phyloP scores from a whole-genome alignment of 177 flowering plant species.

The Vitis hybrid region DNA sequence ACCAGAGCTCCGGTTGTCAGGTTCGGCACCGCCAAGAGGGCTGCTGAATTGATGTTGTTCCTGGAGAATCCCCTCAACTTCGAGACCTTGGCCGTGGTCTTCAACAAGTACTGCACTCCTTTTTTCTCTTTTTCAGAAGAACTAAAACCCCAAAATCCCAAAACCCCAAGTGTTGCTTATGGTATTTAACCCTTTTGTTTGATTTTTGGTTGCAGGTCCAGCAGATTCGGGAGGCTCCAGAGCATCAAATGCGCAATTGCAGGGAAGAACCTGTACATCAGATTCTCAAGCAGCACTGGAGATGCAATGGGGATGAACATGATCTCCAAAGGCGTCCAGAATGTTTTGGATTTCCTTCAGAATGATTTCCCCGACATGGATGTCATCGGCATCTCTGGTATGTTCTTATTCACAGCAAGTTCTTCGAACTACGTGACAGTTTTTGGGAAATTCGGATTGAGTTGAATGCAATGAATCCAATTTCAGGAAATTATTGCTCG shows the following conservation, averaged over 20 bases:
- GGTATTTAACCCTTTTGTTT: not conserved
- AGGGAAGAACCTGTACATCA: constrained; percentile 57
- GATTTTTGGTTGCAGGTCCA: constrained; percentile 29
- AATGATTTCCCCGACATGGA: constrained; percentile 67
- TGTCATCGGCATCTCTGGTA: constrained; percentile 61
- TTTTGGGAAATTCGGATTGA: no score
- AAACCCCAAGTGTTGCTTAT: not conserved
- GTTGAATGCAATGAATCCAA: no score
- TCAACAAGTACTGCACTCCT: constrained; percentile 30
- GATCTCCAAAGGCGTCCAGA: constrained; percentile 66
- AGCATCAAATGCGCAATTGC: constrained; percentile 50
- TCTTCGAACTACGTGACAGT: no score
- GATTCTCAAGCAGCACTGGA: constrained; percentile 61
- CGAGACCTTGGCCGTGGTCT: constrained; percentile 35
- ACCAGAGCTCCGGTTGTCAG: constrained; percentile 63
- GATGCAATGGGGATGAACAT: constrained; percentile 81
- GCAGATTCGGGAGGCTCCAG: constrained; percentile 58
- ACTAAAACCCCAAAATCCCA: not conserved
- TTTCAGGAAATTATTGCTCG: constrained; percentile 48
- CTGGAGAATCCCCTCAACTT: constrained; percentile 50
- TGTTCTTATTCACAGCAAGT: not conserved
- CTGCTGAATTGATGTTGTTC: constrained; percentile 52
- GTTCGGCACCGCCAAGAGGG: constrained; percentile 43
- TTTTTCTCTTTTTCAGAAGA: no score
- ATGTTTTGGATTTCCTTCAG: constrained; percentile 57